Conservation (phyloP, 331 rosid genomes). For the Telfairia occidentalis region DNA sequence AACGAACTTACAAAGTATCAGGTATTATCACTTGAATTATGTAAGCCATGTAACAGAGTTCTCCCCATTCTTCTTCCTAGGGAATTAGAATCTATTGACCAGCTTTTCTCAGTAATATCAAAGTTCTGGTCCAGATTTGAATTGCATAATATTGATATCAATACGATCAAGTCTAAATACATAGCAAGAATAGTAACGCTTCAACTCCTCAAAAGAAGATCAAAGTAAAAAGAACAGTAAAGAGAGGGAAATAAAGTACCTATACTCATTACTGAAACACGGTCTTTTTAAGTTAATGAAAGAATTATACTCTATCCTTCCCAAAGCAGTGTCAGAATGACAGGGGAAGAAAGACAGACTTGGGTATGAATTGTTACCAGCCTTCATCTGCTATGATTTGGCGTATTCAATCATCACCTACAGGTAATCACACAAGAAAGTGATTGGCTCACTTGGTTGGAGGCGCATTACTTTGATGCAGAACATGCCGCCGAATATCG, state of each 20-base stretch:
- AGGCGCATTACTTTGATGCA: conserved; percentile 10
- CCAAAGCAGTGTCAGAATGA: conserved; percentile 3
- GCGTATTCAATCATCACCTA: not conserved
- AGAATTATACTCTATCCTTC: conserved; percentile 13
- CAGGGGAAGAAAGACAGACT: not conserved
- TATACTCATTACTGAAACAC: not conserved
- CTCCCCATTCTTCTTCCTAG: not conserved
- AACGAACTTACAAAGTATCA: not conserved
- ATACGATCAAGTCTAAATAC: conserved; percentile 6
- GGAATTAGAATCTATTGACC: not conserved
- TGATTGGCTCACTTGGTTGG: conserved; percentile 8
- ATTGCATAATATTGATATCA: not conserved
- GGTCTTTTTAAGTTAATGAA: conserved; percentile 9
- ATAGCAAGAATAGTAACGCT: conserved; percentile 4
- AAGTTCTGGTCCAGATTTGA: conserved; percentile 4
- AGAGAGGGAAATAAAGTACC: conserved; percentile 4
- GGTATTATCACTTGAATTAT: not conserved
- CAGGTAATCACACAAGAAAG: not conserved
- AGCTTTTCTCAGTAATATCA: not conserved
- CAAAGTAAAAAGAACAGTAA: not conserved
- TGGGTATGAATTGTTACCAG: conserved; percentile 1
- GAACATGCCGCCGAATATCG: conserved; percentile 38
- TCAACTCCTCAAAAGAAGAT: not conserved
- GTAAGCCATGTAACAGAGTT: not conserved
- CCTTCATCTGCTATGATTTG: conserved; percentile 12